Evolutionary conservation across 768 basidiomycete species (phyloP).

Genomic region (Rubroboletus pulcherrimus): DNA sequence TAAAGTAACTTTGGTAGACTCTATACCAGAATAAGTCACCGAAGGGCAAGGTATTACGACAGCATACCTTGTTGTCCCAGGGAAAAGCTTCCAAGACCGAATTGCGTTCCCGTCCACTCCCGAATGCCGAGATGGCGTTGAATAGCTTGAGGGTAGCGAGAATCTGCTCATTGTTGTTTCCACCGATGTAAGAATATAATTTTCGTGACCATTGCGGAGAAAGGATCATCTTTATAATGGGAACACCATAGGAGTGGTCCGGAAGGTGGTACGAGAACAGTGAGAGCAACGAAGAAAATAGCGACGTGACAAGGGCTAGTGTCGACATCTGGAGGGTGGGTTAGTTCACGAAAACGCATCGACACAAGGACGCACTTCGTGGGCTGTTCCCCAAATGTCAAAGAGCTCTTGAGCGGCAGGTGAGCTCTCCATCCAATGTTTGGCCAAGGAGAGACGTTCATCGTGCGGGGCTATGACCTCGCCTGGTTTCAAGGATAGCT

Average conservation of each 20-base stretch:
- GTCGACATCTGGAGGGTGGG: constrained; percentile 36
- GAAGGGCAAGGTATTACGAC: background rate
- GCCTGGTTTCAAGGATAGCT: constrained; percentile 43
- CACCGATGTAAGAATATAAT: constrained; percentile 60
- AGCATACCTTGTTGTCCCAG: constrained; percentile 71
- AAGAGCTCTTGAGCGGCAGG: constrained; percentile 62
- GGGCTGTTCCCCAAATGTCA: constrained; percentile 52
- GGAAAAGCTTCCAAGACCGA: constrained; percentile 63
- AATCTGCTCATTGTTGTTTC: constrained; percentile 61
- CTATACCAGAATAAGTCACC: constrained; percentile 33
- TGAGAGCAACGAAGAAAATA: constrained; percentile 56
- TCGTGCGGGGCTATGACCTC: constrained; percentile 57
- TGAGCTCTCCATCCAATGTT: constrained; percentile 57
- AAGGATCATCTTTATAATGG: constrained; percentile 60
- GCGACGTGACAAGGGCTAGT: constrained; percentile 43
- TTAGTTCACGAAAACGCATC: background rate
- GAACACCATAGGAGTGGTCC: constrained; percentile 57
- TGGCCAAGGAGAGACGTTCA: constrained; percentile 53
- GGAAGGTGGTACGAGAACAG: constrained; percentile 67
- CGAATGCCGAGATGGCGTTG: constrained; percentile 57
- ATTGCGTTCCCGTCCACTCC: constrained; percentile 62
- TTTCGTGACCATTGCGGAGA: constrained; percentile 51
- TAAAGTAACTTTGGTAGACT: constrained; percentile 60
- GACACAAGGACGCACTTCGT: constrained; percentile 39
- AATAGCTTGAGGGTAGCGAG: constrained; percentile 64